A percentile compares a stretch with the other conserved stretches of the same genome.
These are phyloP conservation scores for Nemania serpens DNA, from an alignment of 2,329 filamentous ascomycete genomes.

Conservation along the genomic window DNA sequence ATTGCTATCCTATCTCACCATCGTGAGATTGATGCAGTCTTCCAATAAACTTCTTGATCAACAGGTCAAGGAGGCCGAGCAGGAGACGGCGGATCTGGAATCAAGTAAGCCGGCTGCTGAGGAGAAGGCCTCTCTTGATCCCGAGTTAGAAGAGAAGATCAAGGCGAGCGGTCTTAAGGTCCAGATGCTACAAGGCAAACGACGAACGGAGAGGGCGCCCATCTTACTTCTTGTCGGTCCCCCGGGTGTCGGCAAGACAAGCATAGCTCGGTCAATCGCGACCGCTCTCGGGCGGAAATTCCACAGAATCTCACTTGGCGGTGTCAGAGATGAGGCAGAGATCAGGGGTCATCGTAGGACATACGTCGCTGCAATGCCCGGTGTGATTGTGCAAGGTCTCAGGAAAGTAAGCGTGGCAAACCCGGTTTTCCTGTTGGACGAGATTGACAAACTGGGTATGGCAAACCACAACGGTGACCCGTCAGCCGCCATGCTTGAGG, in stretches of 20 bases:
- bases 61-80: slow-evolving; percentile 72
- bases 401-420: slow-evolving; percentile 96
- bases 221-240: slow-evolving; percentile 93
- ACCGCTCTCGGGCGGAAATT: slow-evolving; percentile 93
- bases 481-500: slow-evolving; percentile 96
- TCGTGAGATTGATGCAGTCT: slow-evolving; percentile 92
- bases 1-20: slow-evolving; percentile 90
- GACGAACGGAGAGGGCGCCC: slow-evolving; percentile 91
- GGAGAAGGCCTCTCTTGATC: slow-evolving; percentile 40
- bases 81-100: slow-evolving; percentile 55
- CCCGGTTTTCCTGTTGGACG: slow-evolving; percentile 92
- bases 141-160: slow-evolving; percentile 47
- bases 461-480: slow-evolving; percentile 95
- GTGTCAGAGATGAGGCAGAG: slow-evolving; percentile 94
- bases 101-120: slow-evolving; percentile 45
- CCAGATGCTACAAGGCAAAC: slow-evolving; percentile 77
- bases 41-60: slow-evolving; percentile 82
- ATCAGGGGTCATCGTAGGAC: slow-evolving; percentile 93
- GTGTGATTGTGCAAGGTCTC: slow-evolving; percentile 87
- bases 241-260: slow-evolving; percentile 95
- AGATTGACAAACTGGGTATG: slow-evolving; percentile 95
- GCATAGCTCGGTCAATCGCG: slow-evolving; percentile 89
- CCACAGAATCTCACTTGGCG: slow-evolving; percentile 93
- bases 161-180: slow-evolving; percentile 65
- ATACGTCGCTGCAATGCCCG: slow-evolving; percentile 99